Percentiles rank a stretch among this genome's conserved stretches.
These are phyloP conservation scores for Ogataea naganishii DNA, from an alignment of 805 yeast genomes.

Conservation along the genomic window DNA sequence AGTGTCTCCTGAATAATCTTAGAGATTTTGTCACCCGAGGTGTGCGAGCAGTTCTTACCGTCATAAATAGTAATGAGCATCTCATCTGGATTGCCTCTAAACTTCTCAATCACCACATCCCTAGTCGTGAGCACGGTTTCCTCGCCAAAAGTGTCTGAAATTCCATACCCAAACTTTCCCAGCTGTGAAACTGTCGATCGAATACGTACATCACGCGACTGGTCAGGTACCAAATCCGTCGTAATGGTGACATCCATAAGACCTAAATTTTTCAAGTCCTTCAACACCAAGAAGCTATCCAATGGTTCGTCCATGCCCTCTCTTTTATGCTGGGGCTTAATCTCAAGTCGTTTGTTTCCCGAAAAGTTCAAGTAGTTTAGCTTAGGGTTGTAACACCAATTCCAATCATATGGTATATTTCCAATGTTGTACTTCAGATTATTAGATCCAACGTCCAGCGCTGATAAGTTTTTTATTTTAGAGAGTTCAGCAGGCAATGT, in stretches of 20 bases:
- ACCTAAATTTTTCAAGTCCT: constrained; percentile 66
- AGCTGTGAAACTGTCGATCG: constrained; percentile 82
- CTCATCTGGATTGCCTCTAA: constrained; percentile 80
- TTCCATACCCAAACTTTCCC: constrained; percentile 76
- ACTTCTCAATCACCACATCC: constrained; percentile 81
- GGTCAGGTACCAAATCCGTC: constrained; percentile 84
- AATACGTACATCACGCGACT: constrained; percentile 70
- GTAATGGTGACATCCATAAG: constrained; percentile 93
- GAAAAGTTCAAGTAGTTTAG: constrained; percentile 80
- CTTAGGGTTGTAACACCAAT: constrained; percentile 80
- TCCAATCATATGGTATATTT: constrained; percentile 96
- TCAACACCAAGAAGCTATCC: constrained; percentile 55
- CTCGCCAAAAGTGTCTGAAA: constrained; percentile 77
- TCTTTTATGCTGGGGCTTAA: constrained; percentile 53
- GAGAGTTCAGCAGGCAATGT: constrained; percentile 86
- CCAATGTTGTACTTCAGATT: constrained; percentile 85
- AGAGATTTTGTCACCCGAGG: constrained; percentile 58
- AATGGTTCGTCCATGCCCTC: constrained; percentile 57
- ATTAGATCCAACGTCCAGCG: constrained; percentile 87
- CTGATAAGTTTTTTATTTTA: constrained; percentile 51
- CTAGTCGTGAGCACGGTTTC: constrained; percentile 59
- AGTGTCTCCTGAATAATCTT: constrained; percentile 65
- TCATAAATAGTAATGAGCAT: constrained; percentile 77
- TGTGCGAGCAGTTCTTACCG: constrained; percentile 57
- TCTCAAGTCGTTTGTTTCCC: constrained; percentile 87